Evolutionary conservation across 805 yeast species (phyloP), one percentile per base, ranked within the genome.

Genomic region (Barnettozyma sucrosica): DNA sequence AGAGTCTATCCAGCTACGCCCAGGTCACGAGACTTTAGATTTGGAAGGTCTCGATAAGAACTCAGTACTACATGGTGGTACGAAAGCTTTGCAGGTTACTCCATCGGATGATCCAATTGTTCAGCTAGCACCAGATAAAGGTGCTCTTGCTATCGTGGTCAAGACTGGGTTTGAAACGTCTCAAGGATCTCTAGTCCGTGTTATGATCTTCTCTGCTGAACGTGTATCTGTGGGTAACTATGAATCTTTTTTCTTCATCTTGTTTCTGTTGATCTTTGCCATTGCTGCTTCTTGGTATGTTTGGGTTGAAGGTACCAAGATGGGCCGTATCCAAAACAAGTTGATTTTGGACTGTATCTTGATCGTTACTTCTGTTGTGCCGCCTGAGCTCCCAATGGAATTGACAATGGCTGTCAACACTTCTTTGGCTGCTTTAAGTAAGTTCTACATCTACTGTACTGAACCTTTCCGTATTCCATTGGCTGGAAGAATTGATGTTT

Each of bases 341-440:
- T 78, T 93, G 66, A 83, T 93, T 55, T 77, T 93, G 62, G 98
- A 93, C 69, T 93, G 99, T 81, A 85, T 93, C 55, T 79, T 93
- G 62, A 95, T 93, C 58, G 79, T 93, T 59, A 93, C 99, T 18
- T 90, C 98, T 44, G 99, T 93, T 54, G 99, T 93, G 36, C 99
- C 99, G 33, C 99, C 99, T 38, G 99, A 93, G 70, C 77, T 93
- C 57, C 99, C 99, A 50, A 93, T 93, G 98, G 99, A 93, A 72
- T 77, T 93, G 59, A 93, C 99, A 13, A 84, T 93, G 92, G 98
- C 99, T 51, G 99, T 93, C 36, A 93, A 93, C 68, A 77, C 86
- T 34, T 90, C 98, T 7, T 74, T 93, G 65, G 80, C 89, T 50
- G 89, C 97, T 3, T 75, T 93, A 55, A 81, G 85, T 58, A 93